Percentiles rank a stretch among this genome's conserved stretches.
phyloP scores from a whole-genome alignment of 2,329 filamentous ascomycete genomes.

The Onygenales sp. region DNA sequence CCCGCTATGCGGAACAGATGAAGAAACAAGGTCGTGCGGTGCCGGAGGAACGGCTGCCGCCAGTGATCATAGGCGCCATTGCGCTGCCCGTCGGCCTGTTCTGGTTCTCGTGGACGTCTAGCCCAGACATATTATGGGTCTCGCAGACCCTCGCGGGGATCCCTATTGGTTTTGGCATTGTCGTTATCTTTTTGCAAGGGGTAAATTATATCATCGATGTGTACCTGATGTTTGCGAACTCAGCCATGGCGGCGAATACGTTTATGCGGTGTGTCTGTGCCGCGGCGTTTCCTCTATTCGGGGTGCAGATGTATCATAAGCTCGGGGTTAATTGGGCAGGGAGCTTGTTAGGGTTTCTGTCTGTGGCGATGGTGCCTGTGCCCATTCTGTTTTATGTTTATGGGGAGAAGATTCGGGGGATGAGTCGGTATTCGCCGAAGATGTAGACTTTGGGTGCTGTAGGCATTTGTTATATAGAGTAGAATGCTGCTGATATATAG shows the following conservation, averaged over 20 bases:
- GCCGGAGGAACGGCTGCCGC: slow-evolving; percentile 37
- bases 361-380: slow-evolving; percentile 34
- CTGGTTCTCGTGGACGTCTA: slow-evolving; percentile 40
- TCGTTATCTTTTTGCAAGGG: slow-evolving; percentile 37
- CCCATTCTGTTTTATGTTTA: slow-evolving; percentile 41
- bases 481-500: too few species aligned
- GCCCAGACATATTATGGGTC: slow-evolving; percentile 33
- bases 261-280: slow-evolving; percentile 26
- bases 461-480: too few species aligned
- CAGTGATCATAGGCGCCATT: slow-evolving; percentile 35
- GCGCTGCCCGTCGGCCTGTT: slow-evolving; percentile 37
- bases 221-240: slow-evolving; percentile 32
- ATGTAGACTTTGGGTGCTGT: neutral
- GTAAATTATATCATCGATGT: slow-evolving; percentile 36
- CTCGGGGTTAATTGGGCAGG: slow-evolving; percentile 33
- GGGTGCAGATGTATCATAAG: slow-evolving; percentile 26
- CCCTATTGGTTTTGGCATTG: slow-evolving; percentile 33
- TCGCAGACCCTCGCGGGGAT: slow-evolving; percentile 35
- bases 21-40: slow-evolving; percentile 23
- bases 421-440: slow-evolving; percentile 32
- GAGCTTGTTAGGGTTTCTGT: slow-evolving; percentile 30
- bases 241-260: slow-evolving; percentile 30
- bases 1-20: slow-evolving; percentile 30
- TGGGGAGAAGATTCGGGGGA: slow-evolving; percentile 35
- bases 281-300: slow-evolving; percentile 27